Evolutionary conservation across 225 moss, liverwort and hornwort genomes (phyloP), one percentile per base, ranked within the genome.

Genomic region (Sphagnum tenellum): DNA sequence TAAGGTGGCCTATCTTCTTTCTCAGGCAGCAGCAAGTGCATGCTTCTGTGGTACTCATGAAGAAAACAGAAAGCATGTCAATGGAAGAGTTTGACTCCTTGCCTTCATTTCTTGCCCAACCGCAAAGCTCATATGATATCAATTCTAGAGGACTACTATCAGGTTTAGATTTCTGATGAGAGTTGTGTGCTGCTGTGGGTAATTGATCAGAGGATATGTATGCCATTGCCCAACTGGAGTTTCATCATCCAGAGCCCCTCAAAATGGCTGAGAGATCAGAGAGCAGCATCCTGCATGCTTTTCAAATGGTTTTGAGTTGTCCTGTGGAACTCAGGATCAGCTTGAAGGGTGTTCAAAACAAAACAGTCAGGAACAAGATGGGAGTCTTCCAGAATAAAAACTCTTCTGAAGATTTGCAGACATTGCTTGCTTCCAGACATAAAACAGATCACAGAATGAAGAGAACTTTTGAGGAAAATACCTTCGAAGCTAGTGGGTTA

Each of bases 211-310:
- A 74, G 69, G 68, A 71, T 55, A 83, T 82, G 46, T 85, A 84
- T 64, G 89, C 92, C 12, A 79, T 92, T 3, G 95, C 88, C 52
- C 81, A 92, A 56, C 46, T 96, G 49, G 92, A 92, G 63, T 92
- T 96, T 13, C 78, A 86, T 12, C 78, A 86, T 51, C 84, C 92
- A 2, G 89, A 89, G 13, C 79, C 86, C 72, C 92, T 89, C 55
- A 81, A 88, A 50, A 88, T 82, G 54, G 95, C 95, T 3, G 89
- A 92, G 69, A 82, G 95, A 48, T 83, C 88, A 46, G 81, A 92
- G 65, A 84, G 92, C 49, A 85, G 84, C 74, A 96, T 96, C 55
- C 88, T 89, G 74, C 75, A 83, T 61, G 88, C 92, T 3, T 96
- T 96, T 61, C 92, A 96, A 66, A 81, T 87, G 58, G 85, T 88